These are phyloP conservation scores for Boletus subparvulus DNA, from an alignment of 768 basidiomycete genomes.

Conservation along the genomic window DNA sequence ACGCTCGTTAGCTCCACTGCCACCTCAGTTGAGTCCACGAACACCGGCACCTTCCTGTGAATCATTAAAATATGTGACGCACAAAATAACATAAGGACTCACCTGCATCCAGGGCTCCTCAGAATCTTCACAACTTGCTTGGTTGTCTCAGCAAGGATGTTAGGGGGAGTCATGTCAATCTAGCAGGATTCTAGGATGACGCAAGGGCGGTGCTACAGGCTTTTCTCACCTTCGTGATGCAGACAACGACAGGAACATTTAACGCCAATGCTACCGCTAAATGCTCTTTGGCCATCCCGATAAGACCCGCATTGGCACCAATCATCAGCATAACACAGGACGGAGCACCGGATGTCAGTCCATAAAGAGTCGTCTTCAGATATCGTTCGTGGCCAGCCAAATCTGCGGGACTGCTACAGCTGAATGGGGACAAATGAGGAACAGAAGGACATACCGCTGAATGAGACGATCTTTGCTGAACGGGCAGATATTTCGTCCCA, in stretches of 20 bases:
- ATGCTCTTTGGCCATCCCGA: constrained; percentile 95
- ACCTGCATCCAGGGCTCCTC: constrained; percentile 91
- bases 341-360: constrained; percentile 90
- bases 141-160: constrained; percentile 86
- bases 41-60: constrained; percentile 74
- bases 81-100: constrained; percentile 15
- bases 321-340: constrained; percentile 92
- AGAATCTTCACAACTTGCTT: constrained; percentile 93
- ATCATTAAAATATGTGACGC: neutral
- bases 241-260: constrained; percentile 89
- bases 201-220: neutral
- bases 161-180: constrained; percentile 98
- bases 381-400: constrained; percentile 95
- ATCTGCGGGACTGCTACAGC: constrained; percentile 48
- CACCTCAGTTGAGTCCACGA: constrained; percentile 77
- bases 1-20: constrained; percentile 75
- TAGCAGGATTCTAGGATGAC: constrained; percentile 5
- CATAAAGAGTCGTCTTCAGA: constrained; percentile 90
- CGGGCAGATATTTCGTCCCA: constrained; percentile 95
- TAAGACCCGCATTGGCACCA: constrained; percentile 90
- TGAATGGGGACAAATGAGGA: neutral
- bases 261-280: constrained; percentile 91
- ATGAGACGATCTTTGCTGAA: constrained; percentile 90
- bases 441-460: constrained; percentile 59
- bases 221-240: constrained; percentile 80